Base-by-base conservation (phyloP, 768 basidiomycete genomes). In the Chalciporus piperatus region DNA sequence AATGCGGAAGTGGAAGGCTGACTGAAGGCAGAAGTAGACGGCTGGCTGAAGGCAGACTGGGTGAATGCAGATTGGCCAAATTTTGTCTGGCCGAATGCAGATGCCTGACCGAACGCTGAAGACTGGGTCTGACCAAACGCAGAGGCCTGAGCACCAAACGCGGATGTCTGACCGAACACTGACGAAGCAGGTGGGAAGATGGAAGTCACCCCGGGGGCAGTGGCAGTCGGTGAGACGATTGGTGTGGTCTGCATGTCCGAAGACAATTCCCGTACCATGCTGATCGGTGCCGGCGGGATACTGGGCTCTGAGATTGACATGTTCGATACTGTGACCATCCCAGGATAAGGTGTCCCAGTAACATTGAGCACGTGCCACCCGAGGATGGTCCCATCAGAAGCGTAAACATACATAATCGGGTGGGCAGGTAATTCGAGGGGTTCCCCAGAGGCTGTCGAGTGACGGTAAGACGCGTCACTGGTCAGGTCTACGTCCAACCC, bases 341-440 rank as follows among this genome's bases (percentile, higher is more conserved):
- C 81, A 38, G 74, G 70, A 60, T 89, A 91, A 8, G 77, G 71
- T 16, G 58, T 66, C 1, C 73, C 76, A 38, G 76, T 77, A 8
- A 74, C 70, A 61, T 85, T 81, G 33, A 87, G 78, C 19, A 87
- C 61, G 63, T 83, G 74, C 88, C 89, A 92, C 4, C 75, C 89
- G 43, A 83, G 78, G 20, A 92, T 48, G 0, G 88, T 87, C 17
- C 89, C 89, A 60, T 92, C 89, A 48, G 83, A 89, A 11, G 87
- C 76, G 66, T 88, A 91, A 3, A 81, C 84, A 63, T 83, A 90
- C 67, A 90, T 69, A 49, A 89, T 73, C 0, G 89, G 89, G 12
- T 75, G 74, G 10, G 79, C 70, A 11, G 79, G 77, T 3, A 76
- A 54, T 12, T 73, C 72, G 6, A 70, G 59, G 13, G 64, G 65